These are phyloP conservation scores for Talaromyces islandicus DNA, from an alignment of 2,329 filamentous ascomycete species.

Conservation along the genomic window DNA sequence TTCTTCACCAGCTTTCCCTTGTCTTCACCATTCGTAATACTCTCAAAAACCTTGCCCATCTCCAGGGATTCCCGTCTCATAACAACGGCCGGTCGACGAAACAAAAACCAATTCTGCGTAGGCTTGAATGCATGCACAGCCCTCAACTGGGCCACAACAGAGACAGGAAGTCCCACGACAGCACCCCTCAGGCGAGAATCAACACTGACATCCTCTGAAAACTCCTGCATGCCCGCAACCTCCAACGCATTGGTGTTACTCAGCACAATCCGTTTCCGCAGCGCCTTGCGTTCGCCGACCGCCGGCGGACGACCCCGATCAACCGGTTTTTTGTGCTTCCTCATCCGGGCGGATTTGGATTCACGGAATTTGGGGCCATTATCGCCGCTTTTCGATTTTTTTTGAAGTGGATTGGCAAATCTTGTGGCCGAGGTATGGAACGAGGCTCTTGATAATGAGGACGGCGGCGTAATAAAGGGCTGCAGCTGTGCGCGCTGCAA, in stretches of 20 bases:
- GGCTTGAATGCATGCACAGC: slow-evolving; percentile 86
- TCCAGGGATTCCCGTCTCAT: slow-evolving; percentile 72
- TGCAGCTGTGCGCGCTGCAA: slow-evolving; percentile 30
- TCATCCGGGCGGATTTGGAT: slow-evolving; percentile 37
- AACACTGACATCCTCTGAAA: slow-evolving; percentile 52
- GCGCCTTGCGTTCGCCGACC: slow-evolving; percentile 76
- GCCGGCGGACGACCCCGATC: slow-evolving; percentile 53
- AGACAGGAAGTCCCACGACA: slow-evolving; percentile 63
- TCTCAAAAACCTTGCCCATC: slow-evolving; percentile 58
- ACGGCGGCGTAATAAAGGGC: neutral
- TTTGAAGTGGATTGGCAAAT: slow-evolving; percentile 41
- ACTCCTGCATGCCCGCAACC: slow-evolving; percentile 60
- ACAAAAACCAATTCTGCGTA: slow-evolving; percentile 81
- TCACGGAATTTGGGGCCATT: slow-evolving; percentile 30
- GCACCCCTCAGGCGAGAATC: slow-evolving; percentile 54
- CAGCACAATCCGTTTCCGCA: slow-evolving; percentile 82
- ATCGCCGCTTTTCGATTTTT: slow-evolving; percentile 34
- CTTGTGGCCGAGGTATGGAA: slow-evolving; percentile 42
- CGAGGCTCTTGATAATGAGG: slow-evolving; percentile 33
- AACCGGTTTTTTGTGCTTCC: slow-evolving; percentile 32
- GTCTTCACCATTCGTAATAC: slow-evolving; percentile 38
- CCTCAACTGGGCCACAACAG: slow-evolving; percentile 71
- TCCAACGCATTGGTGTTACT: slow-evolving; percentile 90
- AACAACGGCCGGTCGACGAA: slow-evolving; percentile 72
- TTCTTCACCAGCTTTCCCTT: slow-evolving; percentile 43